Evolutionary conservation across 371 early-diverging fungal genomes (phyloP), one percentile per base, ranked within the genome.

Genomic region (Apophysomyces trapeziformis): DNA sequence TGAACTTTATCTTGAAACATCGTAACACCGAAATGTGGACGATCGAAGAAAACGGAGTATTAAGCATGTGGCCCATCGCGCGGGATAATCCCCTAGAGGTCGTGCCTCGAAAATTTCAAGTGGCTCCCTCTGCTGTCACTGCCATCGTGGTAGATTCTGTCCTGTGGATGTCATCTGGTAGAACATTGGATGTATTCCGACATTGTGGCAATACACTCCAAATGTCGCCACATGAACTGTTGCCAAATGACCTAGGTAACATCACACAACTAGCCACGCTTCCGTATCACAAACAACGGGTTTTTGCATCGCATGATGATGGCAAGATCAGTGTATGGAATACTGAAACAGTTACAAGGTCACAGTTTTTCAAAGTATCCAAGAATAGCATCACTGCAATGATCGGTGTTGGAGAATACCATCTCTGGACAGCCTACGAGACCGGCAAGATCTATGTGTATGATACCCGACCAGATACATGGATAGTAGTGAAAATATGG

Each of bases 391-490:
- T 93, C 56, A 85, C 86, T 50, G 71, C 88, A 2, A 70, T 94
- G 71, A 70, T 86, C 3, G 75, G 82, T 26, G 85, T 90, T 0
- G 87, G 87, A 12, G 88, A 90, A 7, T 66, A 71, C 38, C 83
- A 89, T 65, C 71, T 94, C 1, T 95, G 96, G 96, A 89, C 85
- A 21, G 94, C 92, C 1, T 89, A 87, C 65, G 84, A 84, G 35
- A 94, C 92, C 26, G 94, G 93, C 13, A 92, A 89, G 83, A 89
- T 94, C 39, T 85, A 84, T 57, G 88, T 95, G 3, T 90, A 89
- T 39, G 93, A 94, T 68, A 79, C 88, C 2, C 75, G 82, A 7
- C 80, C 73, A 0, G 73, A 78, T 12, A 77, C 73, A 6, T 87
- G 90, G 90, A 72, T 73, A 0, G 86, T 89, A 5, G 74, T 91